phyloP scores from a whole-genome alignment of 2,329 filamentous ascomycete species.

The Ilyonectria sp. region DNA sequence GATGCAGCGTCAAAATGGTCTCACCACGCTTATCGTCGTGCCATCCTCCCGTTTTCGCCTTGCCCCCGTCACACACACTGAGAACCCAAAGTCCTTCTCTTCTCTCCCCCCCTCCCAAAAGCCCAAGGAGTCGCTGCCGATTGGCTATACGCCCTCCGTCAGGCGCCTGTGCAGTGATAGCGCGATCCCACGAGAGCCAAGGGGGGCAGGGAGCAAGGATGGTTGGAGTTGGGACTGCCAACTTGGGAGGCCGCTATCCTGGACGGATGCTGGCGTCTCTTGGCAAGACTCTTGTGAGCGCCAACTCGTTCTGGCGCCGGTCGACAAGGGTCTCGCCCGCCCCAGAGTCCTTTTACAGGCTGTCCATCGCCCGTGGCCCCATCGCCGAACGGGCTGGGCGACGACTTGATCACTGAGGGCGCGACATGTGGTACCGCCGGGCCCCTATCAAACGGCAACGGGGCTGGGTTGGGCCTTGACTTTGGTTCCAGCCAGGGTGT shows the following conservation, averaged over 20 bases:
- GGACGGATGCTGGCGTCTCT: neutral
- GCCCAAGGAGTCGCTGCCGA: slow-evolving; percentile 39
- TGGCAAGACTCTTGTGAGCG: neutral
- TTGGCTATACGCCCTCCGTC: slow-evolving; percentile 40
- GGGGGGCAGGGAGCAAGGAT: neutral
- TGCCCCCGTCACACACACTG: neutral
- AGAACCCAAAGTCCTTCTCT: neutral
- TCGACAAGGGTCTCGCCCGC: neutral
- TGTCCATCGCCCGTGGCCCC: slow-evolving; percentile 1
- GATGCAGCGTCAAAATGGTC: slow-evolving; percentile 39
- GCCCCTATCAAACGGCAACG: slow-evolving; percentile 46
- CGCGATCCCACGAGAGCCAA: neutral
- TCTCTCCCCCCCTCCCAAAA: neutral
- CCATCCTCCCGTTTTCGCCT: slow-evolving; percentile 7
- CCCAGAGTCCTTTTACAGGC: slow-evolving; percentile 8
- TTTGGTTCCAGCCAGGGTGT: neutral
- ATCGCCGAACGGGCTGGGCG: slow-evolving; percentile 31
- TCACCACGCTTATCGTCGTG: slow-evolving; percentile 34
- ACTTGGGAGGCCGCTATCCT: neutral
- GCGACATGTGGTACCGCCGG: slow-evolving; percentile 46
- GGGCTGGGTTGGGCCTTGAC: slow-evolving; percentile 32
- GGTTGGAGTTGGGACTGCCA: neutral
- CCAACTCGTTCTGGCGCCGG: neutral
- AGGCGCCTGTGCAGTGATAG: slow-evolving; percentile 46
- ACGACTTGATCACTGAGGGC: slow-evolving; percentile 35